Conservation (phyloP, 1,284 basidiomycete species). For the Pisolithus thermaeus region DNA sequence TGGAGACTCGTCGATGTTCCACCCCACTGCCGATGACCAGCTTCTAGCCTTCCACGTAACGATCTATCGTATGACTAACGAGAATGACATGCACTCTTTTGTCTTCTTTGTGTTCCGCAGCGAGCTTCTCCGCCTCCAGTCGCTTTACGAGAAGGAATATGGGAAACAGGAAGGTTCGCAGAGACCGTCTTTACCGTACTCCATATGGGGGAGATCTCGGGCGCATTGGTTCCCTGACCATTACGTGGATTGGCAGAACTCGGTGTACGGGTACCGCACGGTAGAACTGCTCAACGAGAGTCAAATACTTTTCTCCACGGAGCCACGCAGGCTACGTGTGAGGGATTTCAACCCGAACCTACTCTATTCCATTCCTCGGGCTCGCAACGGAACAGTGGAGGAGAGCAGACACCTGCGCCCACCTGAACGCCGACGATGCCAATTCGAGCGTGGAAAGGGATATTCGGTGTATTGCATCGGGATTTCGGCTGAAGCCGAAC, state of each 20-base stretch:
- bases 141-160: slow-evolving; percentile 2
- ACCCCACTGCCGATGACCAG: slow-evolving; percentile 39
- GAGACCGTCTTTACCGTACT: slow-evolving; percentile 33
- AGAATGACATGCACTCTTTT: slow-evolving; percentile 37
- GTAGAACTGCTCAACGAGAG: slow-evolving; percentile 25
- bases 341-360: slow-evolving; percentile 46
- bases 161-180: neutral
- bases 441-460: too few species aligned
- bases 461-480: too few species aligned
- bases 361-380: slow-evolving; percentile 20
- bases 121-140: slow-evolving; percentile 34
- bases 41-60: slow-evolving; percentile 44
- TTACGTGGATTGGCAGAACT: slow-evolving; percentile 43
- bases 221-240: slow-evolving; percentile 47
- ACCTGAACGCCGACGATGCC: too few species aligned
- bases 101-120: slow-evolving; percentile 45
- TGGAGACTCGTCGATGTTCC: slow-evolving; percentile 25
- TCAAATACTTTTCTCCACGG: neutral
- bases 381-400: slow-evolving; percentile 28
- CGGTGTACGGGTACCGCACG: slow-evolving; percentile 44
- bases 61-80: slow-evolving; percentile 25
- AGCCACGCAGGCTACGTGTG: slow-evolving; percentile 30
- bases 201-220: slow-evolving; percentile 43
- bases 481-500: too few species aligned
- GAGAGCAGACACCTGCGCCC: slow-evolving; percentile 19